These are phyloP conservation scores for Lasiodiplodia sp. DNA, from an alignment of 2,329 filamentous ascomycete genomes.

Conservation along the genomic window DNA sequence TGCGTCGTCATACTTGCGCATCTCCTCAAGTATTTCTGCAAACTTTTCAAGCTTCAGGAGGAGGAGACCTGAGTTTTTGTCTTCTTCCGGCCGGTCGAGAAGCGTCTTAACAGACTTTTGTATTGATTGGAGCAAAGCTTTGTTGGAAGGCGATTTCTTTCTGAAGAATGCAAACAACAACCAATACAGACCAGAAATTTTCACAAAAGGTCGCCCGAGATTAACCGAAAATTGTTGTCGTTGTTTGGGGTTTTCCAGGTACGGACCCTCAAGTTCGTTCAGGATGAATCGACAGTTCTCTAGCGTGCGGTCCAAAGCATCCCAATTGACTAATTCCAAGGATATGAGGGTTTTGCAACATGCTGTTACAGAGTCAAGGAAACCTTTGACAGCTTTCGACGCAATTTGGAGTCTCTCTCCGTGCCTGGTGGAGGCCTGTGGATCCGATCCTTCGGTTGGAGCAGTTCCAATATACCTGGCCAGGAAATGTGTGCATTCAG, in stretches of 20 bases:
- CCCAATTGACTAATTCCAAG: constrained; percentile 38
- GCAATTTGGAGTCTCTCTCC: constrained; percentile 7
- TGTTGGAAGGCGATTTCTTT: constrained; percentile 51
- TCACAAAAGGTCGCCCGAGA: constrained; percentile 56
- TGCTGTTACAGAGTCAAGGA: constrained; percentile 44
- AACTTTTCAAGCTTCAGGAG: constrained; percentile 71
- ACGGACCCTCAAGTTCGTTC: constrained; percentile 37
- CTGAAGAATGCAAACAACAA: constrained; percentile 65
- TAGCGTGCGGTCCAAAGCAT: constrained; percentile 41
- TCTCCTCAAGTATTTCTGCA: constrained; percentile 65
- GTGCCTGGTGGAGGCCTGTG: constrained; percentile 9
- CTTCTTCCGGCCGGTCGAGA: constrained; percentile 59
- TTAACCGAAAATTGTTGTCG: constrained; percentile 30
- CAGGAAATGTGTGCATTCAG: constrained; percentile 43
- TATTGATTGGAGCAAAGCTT: constrained; percentile 63
- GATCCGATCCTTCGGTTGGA: constrained; percentile 34
- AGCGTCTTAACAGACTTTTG: constrained; percentile 70
- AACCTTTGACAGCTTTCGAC: constrained; percentile 42
- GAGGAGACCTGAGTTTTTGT: constrained; percentile 68
- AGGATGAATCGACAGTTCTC: constrained; percentile 44
- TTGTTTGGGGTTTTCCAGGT: constrained; percentile 21
- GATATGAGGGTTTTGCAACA: constrained; percentile 42
- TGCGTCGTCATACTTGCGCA: constrained; percentile 64
- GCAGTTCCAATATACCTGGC: constrained; percentile 42
- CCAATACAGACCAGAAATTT: constrained; percentile 76